These are phyloP conservation scores for Cordyceps javanica DNA, from an alignment of 2,329 filamentous ascomycete genomes.

Conservation along the genomic window DNA sequence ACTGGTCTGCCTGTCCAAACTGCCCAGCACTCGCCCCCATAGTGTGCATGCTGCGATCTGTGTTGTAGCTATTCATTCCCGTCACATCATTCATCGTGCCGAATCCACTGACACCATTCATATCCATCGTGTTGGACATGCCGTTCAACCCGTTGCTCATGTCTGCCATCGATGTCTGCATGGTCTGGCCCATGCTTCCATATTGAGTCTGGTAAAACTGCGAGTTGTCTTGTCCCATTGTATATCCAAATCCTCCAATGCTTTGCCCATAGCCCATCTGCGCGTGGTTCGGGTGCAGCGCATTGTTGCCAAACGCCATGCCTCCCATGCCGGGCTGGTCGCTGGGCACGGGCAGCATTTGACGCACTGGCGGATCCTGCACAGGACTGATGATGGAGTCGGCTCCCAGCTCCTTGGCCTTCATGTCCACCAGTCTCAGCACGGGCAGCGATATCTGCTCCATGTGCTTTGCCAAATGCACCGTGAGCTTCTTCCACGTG, in stretches of 20 bases:
- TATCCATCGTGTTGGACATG: background rate
- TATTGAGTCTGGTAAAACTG: slow-evolving; percentile 23
- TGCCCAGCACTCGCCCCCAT: slow-evolving; percentile 20
- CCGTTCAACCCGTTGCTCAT: background rate
- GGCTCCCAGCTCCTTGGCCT: slow-evolving; percentile 42
- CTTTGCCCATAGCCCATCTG: slow-evolving; percentile 3
- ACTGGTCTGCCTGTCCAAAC: slow-evolving; percentile 19
- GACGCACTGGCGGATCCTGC: slow-evolving; percentile 46
- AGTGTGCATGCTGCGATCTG: slow-evolving; percentile 19
- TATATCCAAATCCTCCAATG: background rate
- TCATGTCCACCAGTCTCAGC: slow-evolving; percentile 50
- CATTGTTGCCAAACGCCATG: background rate
- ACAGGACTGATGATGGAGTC: slow-evolving; percentile 65
- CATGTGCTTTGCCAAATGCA: slow-evolving; percentile 94
- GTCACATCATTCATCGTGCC: slow-evolving; percentile 18
- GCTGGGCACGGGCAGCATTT: slow-evolving; percentile 22
- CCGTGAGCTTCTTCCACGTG: slow-evolving; percentile 88
- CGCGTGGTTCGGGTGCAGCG: slow-evolving; percentile 3
- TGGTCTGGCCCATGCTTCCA: slow-evolving; percentile 21
- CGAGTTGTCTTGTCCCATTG: slow-evolving; percentile 9
- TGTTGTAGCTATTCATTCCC: slow-evolving; percentile 16
- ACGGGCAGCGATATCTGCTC: slow-evolving; percentile 83
- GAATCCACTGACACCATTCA: slow-evolving; percentile 13
- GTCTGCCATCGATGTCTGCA: slow-evolving; percentile 19
- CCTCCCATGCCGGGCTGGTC: slow-evolving; percentile 15